Evolutionary conservation across 2,329 filamentous ascomycete species (phyloP), one percentile per base, ranked within the genome.

Genomic region (Davidsoniella neocaledoniae): DNA sequence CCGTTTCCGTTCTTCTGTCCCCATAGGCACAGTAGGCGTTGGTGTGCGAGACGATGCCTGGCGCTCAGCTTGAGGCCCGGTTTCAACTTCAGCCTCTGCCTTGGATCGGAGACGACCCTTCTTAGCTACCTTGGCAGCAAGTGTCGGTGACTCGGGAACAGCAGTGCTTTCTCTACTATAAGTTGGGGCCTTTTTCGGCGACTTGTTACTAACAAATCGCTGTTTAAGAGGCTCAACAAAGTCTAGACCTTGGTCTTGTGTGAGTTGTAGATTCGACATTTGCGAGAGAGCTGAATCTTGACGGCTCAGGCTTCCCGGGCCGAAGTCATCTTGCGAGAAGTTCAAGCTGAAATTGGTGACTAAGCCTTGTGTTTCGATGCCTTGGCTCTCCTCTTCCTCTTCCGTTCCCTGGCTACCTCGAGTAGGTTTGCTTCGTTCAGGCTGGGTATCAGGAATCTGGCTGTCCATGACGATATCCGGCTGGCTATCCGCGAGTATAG

Each of bases 221-320:
- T 73, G 68, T 53, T 76, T 79, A 45, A 86, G 71, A 41, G 86
- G 85, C 1, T 84, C 83, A 51, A 79, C 81, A 50, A 80, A 69
- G 39, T 80, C 74, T 56, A 91, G 85, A 0, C 86, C 87, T 16
- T 67, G 72, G 60, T 94, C 88, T 60, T 94, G 87, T 1, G 86
- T 91, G n/a, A 51, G 38, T 41, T 53, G 51, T 14, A 53, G 19
- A 23, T 53, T 45, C 21, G 41, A 45, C 51, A 53, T 47, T 19
- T 49, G 43, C 16, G 43, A 46, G 6, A 51, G 36, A 12, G 40
- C 33, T 5, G 39, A 44, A n/a, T 49, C 40, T 3, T 42, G 40
- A 14, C 19, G 19, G 14, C 16, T 16, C 16, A 43, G 38, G 29
- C 16, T 38, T 0, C 80, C 77, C 51, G 88, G 82, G 4, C 85